A percentile compares a stretch with the other conserved stretches of the same genome.
phyloP scores from a whole-genome alignment of 352 stramenopile genomes.

The Pythium grandisporangium region DNA sequence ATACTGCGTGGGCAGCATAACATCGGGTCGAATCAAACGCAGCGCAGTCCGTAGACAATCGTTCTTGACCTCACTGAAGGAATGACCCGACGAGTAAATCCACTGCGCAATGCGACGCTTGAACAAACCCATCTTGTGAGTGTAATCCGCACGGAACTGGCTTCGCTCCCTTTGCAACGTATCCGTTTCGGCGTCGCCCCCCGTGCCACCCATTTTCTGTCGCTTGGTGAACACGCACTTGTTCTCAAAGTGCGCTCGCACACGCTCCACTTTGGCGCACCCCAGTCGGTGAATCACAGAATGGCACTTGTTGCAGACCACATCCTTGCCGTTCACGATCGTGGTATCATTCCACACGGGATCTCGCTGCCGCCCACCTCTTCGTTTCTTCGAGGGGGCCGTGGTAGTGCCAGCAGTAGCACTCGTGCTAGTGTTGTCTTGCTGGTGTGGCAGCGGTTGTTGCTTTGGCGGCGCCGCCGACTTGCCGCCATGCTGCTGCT shows the following conservation, averaged over 20 bases:
- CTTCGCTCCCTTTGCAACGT: too few species aligned
- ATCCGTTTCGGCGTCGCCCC: conserved; percentile 1
- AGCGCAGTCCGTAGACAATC: conserved; percentile 32
- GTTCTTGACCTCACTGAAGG: conserved; percentile 36
- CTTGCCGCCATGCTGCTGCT: conserved; percentile 6
- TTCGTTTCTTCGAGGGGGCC: conserved; percentile 48
- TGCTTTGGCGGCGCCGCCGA: conserved; percentile 4
- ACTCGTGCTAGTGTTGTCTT: too few species aligned
- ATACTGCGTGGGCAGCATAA: conserved; percentile 27
- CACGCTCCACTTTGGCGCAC: conserved; percentile 58
- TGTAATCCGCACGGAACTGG: conserved; percentile 16
- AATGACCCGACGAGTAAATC: conserved; percentile 48
- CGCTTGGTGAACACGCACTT: conserved; percentile 27
- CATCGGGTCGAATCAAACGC: conserved; percentile 25
- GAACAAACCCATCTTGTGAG: conserved; percentile 42
- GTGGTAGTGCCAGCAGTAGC: too few species aligned
- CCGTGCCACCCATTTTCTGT: conserved; percentile 9
- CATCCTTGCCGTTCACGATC: conserved; percentile 39
- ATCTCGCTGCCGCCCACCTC: conserved; percentile 39
- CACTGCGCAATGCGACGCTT: conserved; percentile 58
- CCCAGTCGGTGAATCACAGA: conserved; percentile 59
- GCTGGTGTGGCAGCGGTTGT: background rate
- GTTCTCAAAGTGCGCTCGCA: conserved; percentile 60
- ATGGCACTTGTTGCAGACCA: conserved; percentile 64
- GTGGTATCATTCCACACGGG: conserved; percentile 49